Evolutionary conservation across 2,329 filamentous ascomycete genomes (phyloP).

Genomic region (Stemphylium vesicarium): DNA sequence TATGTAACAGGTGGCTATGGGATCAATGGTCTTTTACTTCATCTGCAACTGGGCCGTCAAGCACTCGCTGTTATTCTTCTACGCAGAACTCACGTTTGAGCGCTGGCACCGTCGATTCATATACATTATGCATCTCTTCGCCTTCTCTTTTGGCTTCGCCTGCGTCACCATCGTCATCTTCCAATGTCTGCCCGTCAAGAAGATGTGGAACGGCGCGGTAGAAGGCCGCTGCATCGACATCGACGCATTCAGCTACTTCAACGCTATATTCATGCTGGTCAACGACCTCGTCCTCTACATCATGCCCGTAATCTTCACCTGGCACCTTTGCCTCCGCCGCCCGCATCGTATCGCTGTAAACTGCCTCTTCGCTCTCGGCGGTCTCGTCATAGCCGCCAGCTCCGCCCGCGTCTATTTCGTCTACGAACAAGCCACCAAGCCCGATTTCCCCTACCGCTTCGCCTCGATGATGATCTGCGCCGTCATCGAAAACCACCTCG

Average conservation of each 20-base stretch:
- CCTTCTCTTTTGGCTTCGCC: slow-evolving; percentile 43
- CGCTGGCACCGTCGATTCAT: slow-evolving; percentile 33
- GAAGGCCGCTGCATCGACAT: slow-evolving; percentile 46
- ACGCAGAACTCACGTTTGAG: slow-evolving; percentile 45
- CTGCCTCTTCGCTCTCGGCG: slow-evolving; percentile 41
- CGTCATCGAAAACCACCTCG: slow-evolving; percentile 47
- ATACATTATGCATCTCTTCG: slow-evolving; percentile 43
- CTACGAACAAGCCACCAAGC: slow-evolving; percentile 27
- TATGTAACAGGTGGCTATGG: slow-evolving; percentile 24
- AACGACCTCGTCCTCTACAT: slow-evolving; percentile 49
- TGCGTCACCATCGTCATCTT: slow-evolving; percentile 45
- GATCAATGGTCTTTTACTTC: slow-evolving; percentile 47
- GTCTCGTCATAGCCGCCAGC: slow-evolving; percentile 40
- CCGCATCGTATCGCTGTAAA: slow-evolving; percentile 45
- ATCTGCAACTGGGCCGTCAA: slow-evolving; percentile 51
- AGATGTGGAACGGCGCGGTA: slow-evolving; percentile 36
- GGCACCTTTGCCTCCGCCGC: slow-evolving; percentile 42
- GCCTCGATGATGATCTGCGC: slow-evolving; percentile 42
- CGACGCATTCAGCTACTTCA: slow-evolving; percentile 46
- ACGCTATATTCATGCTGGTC: slow-evolving; percentile 47
- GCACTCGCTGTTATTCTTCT: slow-evolving; percentile 50
- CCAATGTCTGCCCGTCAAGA: slow-evolving; percentile 46
- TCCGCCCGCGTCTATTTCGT: slow-evolving; percentile 35
- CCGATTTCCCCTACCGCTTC: slow-evolving; percentile 37
- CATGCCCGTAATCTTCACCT: slow-evolving; percentile 49